Evolutionary conservation across 495 filamentous ascomycete genomes (phyloP), one percentile per base, ranked within the genome.

Genomic region (Hypoxylon lienhwacheense): DNA sequence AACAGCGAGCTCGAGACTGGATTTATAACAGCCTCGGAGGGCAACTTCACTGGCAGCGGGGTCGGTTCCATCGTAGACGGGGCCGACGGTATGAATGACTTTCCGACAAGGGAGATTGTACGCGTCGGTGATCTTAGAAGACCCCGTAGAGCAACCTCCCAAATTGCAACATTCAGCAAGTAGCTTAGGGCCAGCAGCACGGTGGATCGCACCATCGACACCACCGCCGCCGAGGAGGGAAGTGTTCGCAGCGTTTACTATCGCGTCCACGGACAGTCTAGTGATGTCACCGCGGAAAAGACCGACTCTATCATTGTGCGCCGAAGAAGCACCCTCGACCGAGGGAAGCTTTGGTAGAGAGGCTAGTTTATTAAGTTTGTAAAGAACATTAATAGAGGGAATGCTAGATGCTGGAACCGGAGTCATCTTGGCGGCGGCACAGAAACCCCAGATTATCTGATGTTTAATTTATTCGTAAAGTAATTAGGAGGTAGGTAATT

Each of bases 191-290:
- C 93, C 93, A 19, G 93, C 93, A 20, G 86, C 89, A 25, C 79
- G 68, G 67, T 97, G 93, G 61, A 97, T 96, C 16, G 89, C 90
- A 14, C 86, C 87, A 53, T 90, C 88, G 16, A 97, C 90, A 26
- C 92, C 93, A 11, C 90, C 89, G 32, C 93, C 93, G 39, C 90
- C 88, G 2, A 88, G 76, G 0, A 98, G 79, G 5, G 79, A 84
- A 12, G 72, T 69, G 66, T 97, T 97, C 15, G 93, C 91, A 7
- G 93, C 92, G 68, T 97, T 97, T 64, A 97, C 91, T 61, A 97
- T 96, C 50, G 84, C 85, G 59, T 88, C 89, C 24, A 91, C 81
- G 33, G 76, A 67, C 11, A 98, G 81, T 8, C 74, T 85, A 10
- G 91, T 96, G 70, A 98, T 96, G 67, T 96, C 91, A 37, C 80